Conservation (phyloP, 805 yeast genomes). For the Kluyveromyces siamensis region DNA sequence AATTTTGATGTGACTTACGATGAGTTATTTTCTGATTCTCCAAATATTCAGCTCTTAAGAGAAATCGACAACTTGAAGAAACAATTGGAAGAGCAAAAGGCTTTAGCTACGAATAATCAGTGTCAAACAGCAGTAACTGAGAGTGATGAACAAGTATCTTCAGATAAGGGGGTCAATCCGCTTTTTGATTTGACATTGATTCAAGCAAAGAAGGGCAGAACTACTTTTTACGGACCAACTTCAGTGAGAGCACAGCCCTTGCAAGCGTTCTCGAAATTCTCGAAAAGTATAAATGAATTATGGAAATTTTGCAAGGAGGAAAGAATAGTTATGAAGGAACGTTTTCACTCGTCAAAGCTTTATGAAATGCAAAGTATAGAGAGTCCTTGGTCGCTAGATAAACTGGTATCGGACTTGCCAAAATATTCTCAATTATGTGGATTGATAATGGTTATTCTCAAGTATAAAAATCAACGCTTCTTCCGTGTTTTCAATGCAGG, state of each 20-base stretch:
- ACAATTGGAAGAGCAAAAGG: slow-evolving; percentile 12
- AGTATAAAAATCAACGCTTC: neutral
- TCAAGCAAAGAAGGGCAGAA: slow-evolving; percentile 16
- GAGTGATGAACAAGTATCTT: too few species aligned
- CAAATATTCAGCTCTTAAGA: slow-evolving; percentile 17
- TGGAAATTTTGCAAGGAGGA: slow-evolving; percentile 21
- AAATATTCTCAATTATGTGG: slow-evolving; percentile 9
- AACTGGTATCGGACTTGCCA: slow-evolving; percentile 2
- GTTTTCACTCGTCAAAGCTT: slow-evolving; percentile 9
- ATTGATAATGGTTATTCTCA: neutral
- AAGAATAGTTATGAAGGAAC: slow-evolving; percentile 16
- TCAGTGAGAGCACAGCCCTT: slow-evolving; percentile 14
- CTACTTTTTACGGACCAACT: slow-evolving; percentile 25
- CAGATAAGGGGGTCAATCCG: slow-evolving; percentile 2
- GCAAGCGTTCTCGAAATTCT: slow-evolving; percentile 11
- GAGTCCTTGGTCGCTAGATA: neutral
- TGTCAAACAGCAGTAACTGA: too few species aligned
- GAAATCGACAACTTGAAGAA: slow-evolving; percentile 15
- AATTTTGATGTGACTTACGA: slow-evolving; percentile 14
- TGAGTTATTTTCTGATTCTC: slow-evolving; percentile 16
- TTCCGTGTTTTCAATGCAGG: neutral
- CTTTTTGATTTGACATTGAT: neutral
- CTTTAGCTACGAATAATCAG: neutral
- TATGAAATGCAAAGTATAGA: slow-evolving; percentile 14
- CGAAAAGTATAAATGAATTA: slow-evolving; percentile 12